phyloP scores from a whole-genome alignment of 768 basidiomycete genomes.

The Panaeolus papilionaceus region DNA sequence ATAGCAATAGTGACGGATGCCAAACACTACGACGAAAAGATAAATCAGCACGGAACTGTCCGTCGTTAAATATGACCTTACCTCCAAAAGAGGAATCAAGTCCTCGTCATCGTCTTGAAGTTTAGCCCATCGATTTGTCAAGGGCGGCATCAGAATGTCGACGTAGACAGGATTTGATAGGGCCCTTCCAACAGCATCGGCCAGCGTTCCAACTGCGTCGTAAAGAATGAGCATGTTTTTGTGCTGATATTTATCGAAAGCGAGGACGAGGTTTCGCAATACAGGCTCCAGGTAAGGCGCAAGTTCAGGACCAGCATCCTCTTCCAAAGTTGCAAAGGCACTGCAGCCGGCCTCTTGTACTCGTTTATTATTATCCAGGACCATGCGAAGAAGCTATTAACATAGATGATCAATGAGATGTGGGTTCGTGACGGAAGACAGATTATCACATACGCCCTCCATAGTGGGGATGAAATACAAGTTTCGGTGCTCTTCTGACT shows the following conservation, averaged over 20 bases:
- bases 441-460: slow-evolving; percentile 77
- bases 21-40: slow-evolving; percentile 70
- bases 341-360: slow-evolving; percentile 99
- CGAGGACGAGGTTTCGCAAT: slow-evolving; percentile 91
- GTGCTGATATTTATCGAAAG: slow-evolving; percentile 98
- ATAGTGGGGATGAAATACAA: slow-evolving; percentile 96
- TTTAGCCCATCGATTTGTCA: slow-evolving; percentile 90
- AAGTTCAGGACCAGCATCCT: slow-evolving; percentile 91
- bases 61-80: slow-evolving; percentile 39
- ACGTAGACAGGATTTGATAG: slow-evolving; percentile 87
- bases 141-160: slow-evolving; percentile 95
- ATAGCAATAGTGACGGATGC: slow-evolving; percentile 98
- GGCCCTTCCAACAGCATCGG: slow-evolving; percentile 92
- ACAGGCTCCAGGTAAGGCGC: slow-evolving; percentile 96
- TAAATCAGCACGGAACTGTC: slow-evolving; percentile 9
- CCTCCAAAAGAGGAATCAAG: slow-evolving; percentile 94
- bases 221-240: slow-evolving; percentile 99
- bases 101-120: slow-evolving; percentile 92
- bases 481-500: slow-evolving; percentile 86
- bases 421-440: slow-evolving; percentile 12
- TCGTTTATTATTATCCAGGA: slow-evolving; percentile 96
- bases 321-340: slow-evolving; percentile 97
- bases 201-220: slow-evolving; percentile 98
- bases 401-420: slow-evolving; percentile 5
- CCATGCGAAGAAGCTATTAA: slow-evolving; percentile 92